phyloP scores from a whole-genome alignment of 331 rosid genomes.

The Quercus tomentella region DNA sequence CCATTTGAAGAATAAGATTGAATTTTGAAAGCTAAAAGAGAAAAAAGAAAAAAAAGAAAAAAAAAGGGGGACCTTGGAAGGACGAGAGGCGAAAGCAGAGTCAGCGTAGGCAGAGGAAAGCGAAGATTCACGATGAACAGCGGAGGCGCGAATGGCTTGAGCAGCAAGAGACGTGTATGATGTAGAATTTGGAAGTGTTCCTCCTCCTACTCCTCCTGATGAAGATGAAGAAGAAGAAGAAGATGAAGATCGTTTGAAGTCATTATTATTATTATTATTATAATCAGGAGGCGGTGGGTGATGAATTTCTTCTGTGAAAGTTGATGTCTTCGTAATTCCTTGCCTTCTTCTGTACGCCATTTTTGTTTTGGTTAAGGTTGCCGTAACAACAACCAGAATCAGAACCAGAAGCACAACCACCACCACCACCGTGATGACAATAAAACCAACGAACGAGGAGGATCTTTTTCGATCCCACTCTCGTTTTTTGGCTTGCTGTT shows the following conservation, averaged over 20 bases:
- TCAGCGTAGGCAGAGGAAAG: slow-evolving; percentile 32
- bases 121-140: slow-evolving; percentile 45
- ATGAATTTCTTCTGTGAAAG: slow-evolving; percentile 79
- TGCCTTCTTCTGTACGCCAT: slow-evolving; percentile 98
- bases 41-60: no score
- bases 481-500: no score
- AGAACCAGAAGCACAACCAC: not conserved
- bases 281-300: slow-evolving; percentile 15
- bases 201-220: not conserved
- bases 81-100: slow-evolving; percentile 24
- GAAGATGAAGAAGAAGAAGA: slow-evolving; percentile 42
- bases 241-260: slow-evolving; percentile 17
- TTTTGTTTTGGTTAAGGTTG: not conserved
- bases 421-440: slow-evolving; percentile 1
- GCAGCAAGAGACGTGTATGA: slow-evolving; percentile 45
- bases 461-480: not conserved
- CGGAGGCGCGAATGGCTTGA: slow-evolving; percentile 74
- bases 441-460: not conserved
- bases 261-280: not conserved
- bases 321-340: slow-evolving; percentile 60
- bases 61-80: slow-evolving; percentile 49
- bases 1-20: not conserved
- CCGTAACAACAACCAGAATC: no score
- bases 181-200: no score
- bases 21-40: not conserved